phyloP scores from a whole-genome alignment of 2,329 filamentous ascomycete species.

The Colletotrichum costaricense region DNA sequence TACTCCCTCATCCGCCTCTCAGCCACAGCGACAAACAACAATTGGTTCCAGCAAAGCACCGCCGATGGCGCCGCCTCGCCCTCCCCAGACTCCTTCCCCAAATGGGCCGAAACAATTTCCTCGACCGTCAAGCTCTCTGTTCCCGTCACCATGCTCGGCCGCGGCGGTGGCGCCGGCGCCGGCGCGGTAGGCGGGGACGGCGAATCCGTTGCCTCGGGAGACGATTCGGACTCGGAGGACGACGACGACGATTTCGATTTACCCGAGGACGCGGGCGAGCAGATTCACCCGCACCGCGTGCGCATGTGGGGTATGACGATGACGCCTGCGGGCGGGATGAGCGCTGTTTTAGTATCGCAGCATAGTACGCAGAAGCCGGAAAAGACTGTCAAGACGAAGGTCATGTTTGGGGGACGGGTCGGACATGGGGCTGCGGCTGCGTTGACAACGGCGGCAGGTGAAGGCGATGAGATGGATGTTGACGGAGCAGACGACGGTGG shows the following conservation, averaged over 20 bases:
- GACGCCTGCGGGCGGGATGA: conserved; percentile 63
- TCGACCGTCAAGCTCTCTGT: conserved; percentile 57
- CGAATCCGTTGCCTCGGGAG: conserved; percentile 27
- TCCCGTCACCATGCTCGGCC: conserved; percentile 57
- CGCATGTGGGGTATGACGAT: conserved; percentile 65
- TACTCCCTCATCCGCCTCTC: conserved; percentile 66
- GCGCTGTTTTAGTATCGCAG: conserved; percentile 61
- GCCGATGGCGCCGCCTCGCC: conserved; percentile 40
- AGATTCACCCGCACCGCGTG: conserved; percentile 61
- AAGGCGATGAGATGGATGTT: conserved; percentile 6
- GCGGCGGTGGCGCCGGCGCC: conserved; percentile 39
- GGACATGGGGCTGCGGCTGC: background rate
- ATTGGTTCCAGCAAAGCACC: conserved; percentile 66
- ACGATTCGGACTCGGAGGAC: conserved; percentile 39
- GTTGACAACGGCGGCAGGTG: background rate
- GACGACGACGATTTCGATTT: conserved; percentile 45
- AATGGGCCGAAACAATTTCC: conserved; percentile 61
- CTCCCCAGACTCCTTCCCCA: conserved; percentile 33
- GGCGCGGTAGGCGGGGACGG: conserved; percentile 44
- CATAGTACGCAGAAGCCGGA: conserved; percentile 62
- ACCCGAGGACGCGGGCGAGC: conserved; percentile 48
- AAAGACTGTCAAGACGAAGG: conserved; percentile 49
- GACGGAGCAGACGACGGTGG: conserved; percentile 9
- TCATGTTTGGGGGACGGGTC: conserved; percentile 48
- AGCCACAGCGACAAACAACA: conserved; percentile 60